Evolutionary conservation across 2,329 filamentous ascomycete genomes (phyloP).

Genomic region (Aureobasidium sp.): DNA sequence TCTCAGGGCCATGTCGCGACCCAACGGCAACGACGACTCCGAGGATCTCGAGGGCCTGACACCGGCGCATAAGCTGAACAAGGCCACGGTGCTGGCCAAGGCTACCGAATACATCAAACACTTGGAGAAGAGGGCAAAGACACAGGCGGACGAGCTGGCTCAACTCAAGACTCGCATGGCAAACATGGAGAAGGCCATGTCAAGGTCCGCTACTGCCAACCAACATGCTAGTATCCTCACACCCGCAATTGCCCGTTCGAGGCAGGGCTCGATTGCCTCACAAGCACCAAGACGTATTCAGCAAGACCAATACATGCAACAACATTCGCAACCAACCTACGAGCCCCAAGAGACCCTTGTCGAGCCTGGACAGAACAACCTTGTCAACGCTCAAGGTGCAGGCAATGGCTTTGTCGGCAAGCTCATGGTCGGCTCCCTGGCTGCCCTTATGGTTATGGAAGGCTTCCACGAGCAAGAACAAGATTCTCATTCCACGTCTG

Average conservation of each 20-base stretch:
- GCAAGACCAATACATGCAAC: conserved; percentile 29
- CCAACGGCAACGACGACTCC: conserved; percentile 58
- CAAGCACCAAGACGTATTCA: conserved; percentile 15
- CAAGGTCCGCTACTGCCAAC: conserved; percentile 19
- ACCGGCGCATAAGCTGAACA: conserved; percentile 90
- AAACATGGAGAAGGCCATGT: conserved; percentile 61
- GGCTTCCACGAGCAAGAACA: conserved; percentile 61
- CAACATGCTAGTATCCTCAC: conserved; percentile 20
- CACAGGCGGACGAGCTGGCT: conserved; percentile 72
- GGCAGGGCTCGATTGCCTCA: conserved; percentile 11
- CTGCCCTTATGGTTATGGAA: conserved; percentile 86
- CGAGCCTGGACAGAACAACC: conserved; percentile 31
- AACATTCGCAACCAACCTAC: conserved; percentile 27
- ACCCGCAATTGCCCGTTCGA: conserved; percentile 24
- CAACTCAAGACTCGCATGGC: conserved; percentile 68
- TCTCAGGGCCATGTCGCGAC: conserved; percentile 69
- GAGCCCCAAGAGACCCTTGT: conserved; percentile 26
- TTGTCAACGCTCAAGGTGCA: conserved; percentile 33
- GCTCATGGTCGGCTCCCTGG: conserved; percentile 87
- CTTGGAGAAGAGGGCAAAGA: conserved; percentile 81
- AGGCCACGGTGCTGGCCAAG: conserved; percentile 92
- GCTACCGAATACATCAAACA: conserved; percentile 95
- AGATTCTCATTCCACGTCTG: conserved; percentile 41
- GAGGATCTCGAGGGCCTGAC: conserved; percentile 63
- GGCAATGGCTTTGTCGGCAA: conserved; percentile 56